Evolutionary conservation across 129 eudicot genomes (phyloP), one percentile per base, ranked within the genome.

Genomic region (Artemisia annua): DNA sequence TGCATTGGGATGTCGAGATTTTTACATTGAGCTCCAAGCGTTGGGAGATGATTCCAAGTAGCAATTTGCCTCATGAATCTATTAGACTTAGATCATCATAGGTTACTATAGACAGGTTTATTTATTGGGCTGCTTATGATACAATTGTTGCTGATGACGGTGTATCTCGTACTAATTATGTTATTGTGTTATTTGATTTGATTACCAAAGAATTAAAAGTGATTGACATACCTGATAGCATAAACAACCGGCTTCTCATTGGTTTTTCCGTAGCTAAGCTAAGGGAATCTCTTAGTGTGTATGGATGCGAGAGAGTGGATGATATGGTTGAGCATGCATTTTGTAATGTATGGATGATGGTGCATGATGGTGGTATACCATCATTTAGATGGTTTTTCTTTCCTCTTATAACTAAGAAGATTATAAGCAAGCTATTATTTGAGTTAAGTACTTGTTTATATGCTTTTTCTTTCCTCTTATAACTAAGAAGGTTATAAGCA

Each of bases 331-430:
- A 14, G 5, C 3, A 39, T 1, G 43, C 2, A 17, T 52, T 8
- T 32, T 83, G 76, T 66, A 2, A 14, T n/a, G 49, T 86, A 39
- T 87, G 92, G 92, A 66, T 69, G 64, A 81, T 78, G 88, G 75
- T 78, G 63, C 75, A 75, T 79, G 85, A 75, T 82, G 89, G 89
- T 73, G 58, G 12, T 71, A 1, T 10, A 46, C 19, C 43, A 43
- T 26, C 24, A 0, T 71, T 58, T 19, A 18, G 12, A 57, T 3
- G 17, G 20, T n/a, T n/a, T n/a, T n/a, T n/a, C n/a, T n/a, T n/a
- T n/a, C n/a, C n/a, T n/a, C n/a, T n/a, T n/a, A n/a, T n/a, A n/a
- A n/a, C n/a, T n/a, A n/a, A n/a, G n/a, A n/a, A n/a, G n/a, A n/a
- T n/a, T n/a, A n/a, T n/a, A n/a, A n/a, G n/a, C n/a, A n/a, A n/a